A percentile compares a stretch with the other conserved stretches of the same genome.
phyloP scores from a whole-genome alignment of 2,329 filamentous ascomycete genomes.

The Macrophomina tecta region DNA sequence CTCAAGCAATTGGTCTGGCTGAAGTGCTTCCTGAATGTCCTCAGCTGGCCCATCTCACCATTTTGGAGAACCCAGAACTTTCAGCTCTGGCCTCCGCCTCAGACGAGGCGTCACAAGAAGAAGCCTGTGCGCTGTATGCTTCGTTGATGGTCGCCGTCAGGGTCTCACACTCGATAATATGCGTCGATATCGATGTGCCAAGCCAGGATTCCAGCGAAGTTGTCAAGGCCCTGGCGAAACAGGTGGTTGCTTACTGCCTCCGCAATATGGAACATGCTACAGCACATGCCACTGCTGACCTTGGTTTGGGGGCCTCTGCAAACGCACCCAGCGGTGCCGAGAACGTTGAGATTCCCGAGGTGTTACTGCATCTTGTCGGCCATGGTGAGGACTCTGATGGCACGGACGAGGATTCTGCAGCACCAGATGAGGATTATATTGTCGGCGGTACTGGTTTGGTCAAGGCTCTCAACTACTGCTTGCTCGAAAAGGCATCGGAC shows the following conservation, averaged over 20 bases:
- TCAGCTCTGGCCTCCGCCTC: slow-evolving; percentile 73
- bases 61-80: slow-evolving; percentile 80
- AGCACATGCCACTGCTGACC: slow-evolving; percentile 64
- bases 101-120: slow-evolving; percentile 82
- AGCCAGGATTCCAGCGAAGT: slow-evolving; percentile 82
- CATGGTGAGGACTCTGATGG: slow-evolving; percentile 60
- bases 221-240: slow-evolving; percentile 88
- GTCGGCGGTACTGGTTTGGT: slow-evolving; percentile 95
- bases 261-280: slow-evolving; percentile 85
- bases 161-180: slow-evolving; percentile 81
- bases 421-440: slow-evolving; percentile 91
- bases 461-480: slow-evolving; percentile 87
- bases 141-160: slow-evolving; percentile 87
- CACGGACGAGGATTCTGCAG: slow-evolving; percentile 68
- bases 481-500: slow-evolving; percentile 77
- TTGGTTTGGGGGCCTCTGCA: slow-evolving; percentile 38
- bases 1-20: slow-evolving; percentile 88
- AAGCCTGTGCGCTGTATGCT: slow-evolving; percentile 91
- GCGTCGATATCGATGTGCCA: slow-evolving; percentile 90
- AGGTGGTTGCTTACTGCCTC: slow-evolving; percentile 92
- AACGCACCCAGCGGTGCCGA: slow-evolving; percentile 48
- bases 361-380: slow-evolving; percentile 85
- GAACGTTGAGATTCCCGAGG: slow-evolving; percentile 72
- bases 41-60: slow-evolving; percentile 81
- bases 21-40: slow-evolving; percentile 87